Evolutionary conservation across 306 rosid genomes (phyloP), one percentile per base, ranked within the genome.

Genomic region (Pueraria montana): DNA sequence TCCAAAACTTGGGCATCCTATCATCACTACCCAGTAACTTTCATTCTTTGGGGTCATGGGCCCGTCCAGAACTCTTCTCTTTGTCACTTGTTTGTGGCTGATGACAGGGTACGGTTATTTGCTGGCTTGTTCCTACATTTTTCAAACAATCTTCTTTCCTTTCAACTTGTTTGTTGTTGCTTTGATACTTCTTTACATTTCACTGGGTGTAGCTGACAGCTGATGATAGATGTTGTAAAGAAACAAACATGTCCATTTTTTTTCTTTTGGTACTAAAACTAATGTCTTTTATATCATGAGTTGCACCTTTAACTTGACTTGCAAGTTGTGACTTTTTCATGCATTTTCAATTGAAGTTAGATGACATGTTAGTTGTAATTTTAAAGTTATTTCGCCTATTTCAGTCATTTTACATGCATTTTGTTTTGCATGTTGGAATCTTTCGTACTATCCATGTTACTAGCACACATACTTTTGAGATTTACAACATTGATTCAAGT

Each of bases 401-500:
- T 34, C 66, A 10, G 20, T 68, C 48, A 26, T 64, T 21, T 50
- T 16, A 79, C 26, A 34, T 8, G 34, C n/a, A n/a, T n/a, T 34
- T 34, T 34, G 38, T 34, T 34, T 34, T 34, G 8, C 8, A 34
- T 34, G 40, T 34, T 17, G 48, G 70, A 32, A 26, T 40, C 40
- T 34, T 5, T 4, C 32, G 26, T 55, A 27, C 8, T 3, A 58
- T 53, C 71, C 43, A 70, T 26, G 56, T 79, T 67, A 67, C 18
- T 13, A 32, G 17, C 65, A 71, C 18, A 45, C 5, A 4, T 23
- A n/a, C 14, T 4, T 34, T 58, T 7, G 3, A 18, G n/a, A 27
- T 40, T 55, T n/a, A 56, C n/a, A 43, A 70, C 38, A 70, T 21
- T 45, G 72, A 58, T 64, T 77, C 80, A 49, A 77, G 48, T 34